Percentiles rank a stretch among this genome's conserved stretches.
Evolutionary conservation across 73 alveolate species (phyloP).

Genomic region (Tetrahymena borealis): DNA sequence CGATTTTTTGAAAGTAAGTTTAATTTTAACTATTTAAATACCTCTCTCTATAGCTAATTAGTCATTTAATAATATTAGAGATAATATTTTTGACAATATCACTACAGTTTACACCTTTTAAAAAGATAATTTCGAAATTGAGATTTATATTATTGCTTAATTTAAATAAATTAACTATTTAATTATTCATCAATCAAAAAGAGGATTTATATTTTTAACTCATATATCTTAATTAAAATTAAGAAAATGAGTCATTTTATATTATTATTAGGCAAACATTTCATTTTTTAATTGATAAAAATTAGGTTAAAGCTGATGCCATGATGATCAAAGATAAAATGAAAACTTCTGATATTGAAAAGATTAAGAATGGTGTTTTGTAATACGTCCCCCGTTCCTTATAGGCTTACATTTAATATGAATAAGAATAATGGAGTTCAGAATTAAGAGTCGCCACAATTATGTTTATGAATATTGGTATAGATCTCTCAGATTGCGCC

Average conservation of each 20-base stretch:
- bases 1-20: no score
- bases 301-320: conserved; percentile 88
- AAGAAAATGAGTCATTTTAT: not conserved
- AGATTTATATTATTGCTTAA: no score
- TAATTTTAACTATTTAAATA: no score
- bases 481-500: conserved; percentile 75
- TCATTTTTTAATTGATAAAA: not conserved
- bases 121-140: not conserved
- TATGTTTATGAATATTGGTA: conserved; percentile 83
- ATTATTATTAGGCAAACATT: not conserved
- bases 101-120: not conserved
- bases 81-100: not conserved
- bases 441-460: conserved; percentile 85
- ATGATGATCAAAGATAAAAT: conserved; percentile 73
- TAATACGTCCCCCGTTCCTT: conserved; percentile 91
- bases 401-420: conserved; percentile 81
- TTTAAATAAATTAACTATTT: no score
- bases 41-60: no score
- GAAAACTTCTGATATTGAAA: conserved; percentile 52
- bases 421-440: conserved; percentile 78
- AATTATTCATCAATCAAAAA: no score
- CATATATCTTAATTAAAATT: no score
- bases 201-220: no score
- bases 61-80: not conserved
- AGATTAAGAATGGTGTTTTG: conserved; percentile 57